A percentile compares a stretch with the other conserved stretches of the same genome.
phyloP scores from a whole-genome alignment of 2,329 filamentous ascomycete genomes.

The Epichloe gansuensis region DNA sequence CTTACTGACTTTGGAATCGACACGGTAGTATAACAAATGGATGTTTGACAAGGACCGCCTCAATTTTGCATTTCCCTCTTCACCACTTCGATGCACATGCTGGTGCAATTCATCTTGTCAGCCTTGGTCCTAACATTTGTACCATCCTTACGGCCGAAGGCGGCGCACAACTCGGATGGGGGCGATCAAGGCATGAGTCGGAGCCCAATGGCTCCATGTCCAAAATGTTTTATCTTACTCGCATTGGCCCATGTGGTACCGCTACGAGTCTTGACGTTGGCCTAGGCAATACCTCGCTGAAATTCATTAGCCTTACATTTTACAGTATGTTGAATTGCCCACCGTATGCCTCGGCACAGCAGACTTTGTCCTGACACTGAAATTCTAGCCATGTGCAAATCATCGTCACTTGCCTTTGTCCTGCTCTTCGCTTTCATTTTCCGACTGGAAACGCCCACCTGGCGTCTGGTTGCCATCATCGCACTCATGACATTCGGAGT shows the following conservation, averaged over 20 bases:
- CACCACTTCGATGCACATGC: slow-evolving; percentile 90
- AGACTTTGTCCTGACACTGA: slow-evolving; percentile 11
- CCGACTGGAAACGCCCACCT: slow-evolving; percentile 75
- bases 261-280: slow-evolving; percentile 95
- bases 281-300: slow-evolving; percentile 86
- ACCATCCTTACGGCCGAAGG: slow-evolving; percentile 65
- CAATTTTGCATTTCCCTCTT: slow-evolving; percentile 94
- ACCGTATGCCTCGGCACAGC: too few relatives aligned
- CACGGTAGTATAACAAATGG: slow-evolving; percentile 92
- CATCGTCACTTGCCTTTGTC: slow-evolving; percentile 87
- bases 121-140: slow-evolving; percentile 68
- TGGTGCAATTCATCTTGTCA: slow-evolving; percentile 79
- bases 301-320: slow-evolving; percentile 93
- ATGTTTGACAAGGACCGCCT: slow-evolving; percentile 84
- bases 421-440: slow-evolving; percentile 92
- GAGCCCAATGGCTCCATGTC: slow-evolving; percentile 60
- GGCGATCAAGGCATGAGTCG: slow-evolving; percentile 37
- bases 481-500: slow-evolving; percentile 85
- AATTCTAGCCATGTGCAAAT: slow-evolving; percentile 83
- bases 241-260: slow-evolving; percentile 81
- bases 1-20: slow-evolving; percentile 10
- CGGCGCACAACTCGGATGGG: slow-evolving; percentile 34
- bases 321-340: slow-evolving; percentile 50
- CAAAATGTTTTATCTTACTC: slow-evolving; percentile 79
- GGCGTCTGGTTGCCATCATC: slow-evolving; percentile 78